phyloP scores from a whole-genome alignment of 73 alveolate genomes.

The Effrenium voratum region DNA sequence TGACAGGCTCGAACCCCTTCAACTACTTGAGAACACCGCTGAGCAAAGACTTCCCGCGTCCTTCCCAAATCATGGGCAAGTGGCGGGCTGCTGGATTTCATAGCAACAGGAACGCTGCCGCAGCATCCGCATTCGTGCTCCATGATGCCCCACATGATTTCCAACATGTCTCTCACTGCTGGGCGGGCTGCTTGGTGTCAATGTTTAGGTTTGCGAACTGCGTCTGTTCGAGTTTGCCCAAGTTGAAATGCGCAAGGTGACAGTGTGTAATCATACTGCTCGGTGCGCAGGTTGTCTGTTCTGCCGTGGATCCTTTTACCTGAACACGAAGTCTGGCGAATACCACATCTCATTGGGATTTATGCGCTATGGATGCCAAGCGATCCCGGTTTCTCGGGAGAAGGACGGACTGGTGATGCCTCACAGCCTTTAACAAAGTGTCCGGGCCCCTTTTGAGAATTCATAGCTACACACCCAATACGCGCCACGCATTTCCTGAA shows the following conservation, averaged over 20 bases:
- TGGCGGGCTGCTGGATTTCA: conserved; percentile 27
- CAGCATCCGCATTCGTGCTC: not conserved
- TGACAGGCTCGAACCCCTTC: not conserved
- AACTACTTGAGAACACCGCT: not conserved
- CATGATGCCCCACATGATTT: not conserved
- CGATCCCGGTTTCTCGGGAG: not conserved
- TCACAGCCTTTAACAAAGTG: too few species aligned
- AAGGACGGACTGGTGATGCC: not conserved
- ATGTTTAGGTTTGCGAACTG: too few species aligned
- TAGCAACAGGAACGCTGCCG: conserved; percentile 4
- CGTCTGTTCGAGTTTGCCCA: too few species aligned
- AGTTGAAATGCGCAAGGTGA: too few species aligned
- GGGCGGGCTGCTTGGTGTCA: not conserved
- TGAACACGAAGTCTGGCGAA: not conserved
- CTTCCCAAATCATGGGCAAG: not conserved
- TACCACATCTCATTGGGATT: conserved; percentile 17
- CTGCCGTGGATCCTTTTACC: not conserved
- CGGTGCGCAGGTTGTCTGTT: conserved; percentile 10
- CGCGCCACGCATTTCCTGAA: not conserved
- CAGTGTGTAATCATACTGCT: too few species aligned
- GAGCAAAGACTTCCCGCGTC: not conserved
- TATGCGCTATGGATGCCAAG: not conserved
- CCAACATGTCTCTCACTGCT: not conserved
- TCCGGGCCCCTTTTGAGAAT: too few species aligned
- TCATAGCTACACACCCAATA: too few species aligned